phyloP scores from a whole-genome alignment of 495 filamentous ascomycete genomes.

The Neurospora africana region DNA sequence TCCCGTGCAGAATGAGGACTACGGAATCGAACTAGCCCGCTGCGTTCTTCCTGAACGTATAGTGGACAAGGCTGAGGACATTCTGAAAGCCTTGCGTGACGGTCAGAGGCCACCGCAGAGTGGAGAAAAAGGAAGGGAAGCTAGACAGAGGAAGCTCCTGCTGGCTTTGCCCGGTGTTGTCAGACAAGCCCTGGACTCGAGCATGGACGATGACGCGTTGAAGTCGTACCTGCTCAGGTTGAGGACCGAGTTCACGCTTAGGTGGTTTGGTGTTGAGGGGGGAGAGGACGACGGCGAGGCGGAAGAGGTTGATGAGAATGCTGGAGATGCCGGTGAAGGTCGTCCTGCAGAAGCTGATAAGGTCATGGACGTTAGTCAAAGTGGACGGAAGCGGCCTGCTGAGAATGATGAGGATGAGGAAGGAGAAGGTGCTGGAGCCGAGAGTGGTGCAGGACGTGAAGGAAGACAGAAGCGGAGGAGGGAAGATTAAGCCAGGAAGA shows the following conservation, averaged over 20 bases:
- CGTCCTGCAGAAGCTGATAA: background rate
- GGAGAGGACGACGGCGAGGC: background rate
- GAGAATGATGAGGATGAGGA: background rate
- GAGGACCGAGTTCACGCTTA: slow-evolving; percentile 63
- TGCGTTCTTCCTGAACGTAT: slow-evolving; percentile 61
- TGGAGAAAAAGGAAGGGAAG: background rate
- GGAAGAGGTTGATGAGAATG: background rate
- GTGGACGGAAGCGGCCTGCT: background rate
- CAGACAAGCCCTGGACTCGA: slow-evolving; percentile 55
- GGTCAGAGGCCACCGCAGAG: slow-evolving; percentile 20
- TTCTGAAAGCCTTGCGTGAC: slow-evolving; percentile 50
- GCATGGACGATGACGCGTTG: slow-evolving; percentile 55
- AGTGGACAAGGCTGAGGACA: slow-evolving; percentile 53
- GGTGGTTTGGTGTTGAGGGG: slow-evolving; percentile 39
- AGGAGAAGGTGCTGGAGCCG: background rate
- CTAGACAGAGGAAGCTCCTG: slow-evolving; percentile 45
- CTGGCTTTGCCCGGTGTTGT: slow-evolving; percentile 66
- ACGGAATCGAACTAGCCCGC: slow-evolving; percentile 67
- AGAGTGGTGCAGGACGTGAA: background rate
- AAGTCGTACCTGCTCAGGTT: slow-evolving; percentile 55
- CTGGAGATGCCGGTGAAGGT: background rate
- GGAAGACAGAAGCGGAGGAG: background rate
- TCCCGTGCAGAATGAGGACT: slow-evolving; percentile 58
- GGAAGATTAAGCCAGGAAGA: background rate
- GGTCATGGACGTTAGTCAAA: background rate